A percentile compares a stretch with the other conserved stretches of the same genome.
These are phyloP conservation scores for Fusarium sp. DNA, from an alignment of 2,329 filamentous ascomycete genomes.

Conservation along the genomic window DNA sequence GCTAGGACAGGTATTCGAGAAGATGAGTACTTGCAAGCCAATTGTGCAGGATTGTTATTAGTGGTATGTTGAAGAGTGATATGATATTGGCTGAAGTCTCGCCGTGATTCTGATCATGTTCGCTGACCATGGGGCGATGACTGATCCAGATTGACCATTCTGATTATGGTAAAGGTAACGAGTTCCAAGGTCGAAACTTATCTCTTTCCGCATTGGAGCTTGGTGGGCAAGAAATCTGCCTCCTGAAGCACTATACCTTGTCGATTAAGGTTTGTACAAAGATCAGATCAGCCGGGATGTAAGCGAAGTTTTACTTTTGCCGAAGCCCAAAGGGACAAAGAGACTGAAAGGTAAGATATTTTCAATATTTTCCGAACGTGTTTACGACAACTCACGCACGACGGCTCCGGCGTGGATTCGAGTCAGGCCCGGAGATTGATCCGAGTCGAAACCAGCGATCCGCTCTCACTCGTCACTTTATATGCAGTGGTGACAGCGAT, in stretches of 20 bases:
- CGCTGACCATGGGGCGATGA: not conserved
- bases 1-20: constrained; percentile 21
- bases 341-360: not conserved
- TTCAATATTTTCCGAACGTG: constrained; percentile 10
- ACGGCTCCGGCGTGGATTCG: constrained; percentile 34
- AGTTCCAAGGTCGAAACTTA: constrained; percentile 9
- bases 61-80: constrained; percentile 8
- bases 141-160: constrained; percentile 8
- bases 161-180: constrained; percentile 14
- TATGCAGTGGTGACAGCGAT: not conserved
- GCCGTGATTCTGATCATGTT: constrained; percentile 11
- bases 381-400: constrained; percentile 33
- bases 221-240: constrained; percentile 5
- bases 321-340: constrained; percentile 16
- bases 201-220: not conserved
- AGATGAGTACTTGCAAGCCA: constrained; percentile 33
- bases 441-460: constrained; percentile 1
- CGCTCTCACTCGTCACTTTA: constrained; percentile 6
- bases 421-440: constrained; percentile 5
- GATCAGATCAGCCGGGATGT: constrained; percentile 42
- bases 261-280: constrained; percentile 40
- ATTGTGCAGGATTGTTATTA: constrained; percentile 15
- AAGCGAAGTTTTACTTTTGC: constrained; percentile 34
- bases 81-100: constrained; percentile 9
- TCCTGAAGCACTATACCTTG: constrained; percentile 22